phyloP scores from a whole-genome alignment of 2,329 filamentous ascomycete genomes.

The Arthrobotrys sinensis region DNA sequence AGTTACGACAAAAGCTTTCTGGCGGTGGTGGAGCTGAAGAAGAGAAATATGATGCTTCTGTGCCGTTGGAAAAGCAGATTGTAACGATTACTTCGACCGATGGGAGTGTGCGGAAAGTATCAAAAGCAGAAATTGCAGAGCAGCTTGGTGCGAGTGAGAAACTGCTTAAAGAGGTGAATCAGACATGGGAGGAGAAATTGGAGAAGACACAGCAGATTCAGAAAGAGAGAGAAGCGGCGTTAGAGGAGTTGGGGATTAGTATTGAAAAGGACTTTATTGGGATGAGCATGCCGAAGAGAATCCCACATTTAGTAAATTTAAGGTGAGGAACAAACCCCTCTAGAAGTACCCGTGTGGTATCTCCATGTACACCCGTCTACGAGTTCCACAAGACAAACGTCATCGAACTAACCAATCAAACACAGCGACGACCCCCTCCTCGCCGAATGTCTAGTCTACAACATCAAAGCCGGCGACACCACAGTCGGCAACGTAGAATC shows the following conservation, averaged over 20 bases:
- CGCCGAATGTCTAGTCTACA: slow-evolving; percentile 97
- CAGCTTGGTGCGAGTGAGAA: slow-evolving; percentile 91
- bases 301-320: slow-evolving; percentile 98
- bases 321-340: slow-evolving; percentile 69
- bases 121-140: slow-evolving; percentile 97
- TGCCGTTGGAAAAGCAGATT: slow-evolving; percentile 93
- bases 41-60: slow-evolving; percentile 91
- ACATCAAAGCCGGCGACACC: slow-evolving; percentile 94
- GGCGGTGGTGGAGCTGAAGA: slow-evolving; percentile 74
- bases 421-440: slow-evolving; percentile 83
- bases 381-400: slow-evolving; percentile 18
- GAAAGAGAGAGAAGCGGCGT: slow-evolving; percentile 92
- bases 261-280: slow-evolving; percentile 99
- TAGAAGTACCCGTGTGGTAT: slow-evolving; percentile 7
- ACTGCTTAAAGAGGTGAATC: slow-evolving; percentile 92
- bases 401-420: slow-evolving; percentile 10
- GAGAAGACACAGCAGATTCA: slow-evolving; percentile 96
- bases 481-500: slow-evolving; percentile 95
- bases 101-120: slow-evolving; percentile 91
- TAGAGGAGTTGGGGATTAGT: slow-evolving; percentile 97
- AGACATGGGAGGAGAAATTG: slow-evolving; percentile 98
- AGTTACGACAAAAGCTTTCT: slow-evolving; percentile 87
- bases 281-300: slow-evolving; percentile 96
- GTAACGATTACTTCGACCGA: slow-evolving; percentile 92
- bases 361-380: slow-evolving; percentile 6